A percentile compares a stretch with the other conserved stretches of the same genome.
These are phyloP conservation scores for Malassezia sp. DNA, from an alignment of 1,284 basidiomycete species.

Conservation along the genomic window DNA sequence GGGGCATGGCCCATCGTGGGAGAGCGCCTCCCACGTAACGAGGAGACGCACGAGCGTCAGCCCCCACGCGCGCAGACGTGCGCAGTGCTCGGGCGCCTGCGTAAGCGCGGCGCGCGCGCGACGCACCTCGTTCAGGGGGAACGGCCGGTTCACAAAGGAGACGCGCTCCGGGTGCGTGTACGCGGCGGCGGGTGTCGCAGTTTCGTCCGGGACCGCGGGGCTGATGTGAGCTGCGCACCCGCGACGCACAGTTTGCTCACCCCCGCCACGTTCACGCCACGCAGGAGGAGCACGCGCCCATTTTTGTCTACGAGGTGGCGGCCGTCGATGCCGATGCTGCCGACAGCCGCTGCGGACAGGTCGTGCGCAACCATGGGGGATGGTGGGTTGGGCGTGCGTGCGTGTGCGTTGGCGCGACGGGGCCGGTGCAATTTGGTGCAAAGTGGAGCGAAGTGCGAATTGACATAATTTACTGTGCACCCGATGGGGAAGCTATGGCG, in stretches of 20 bases:
- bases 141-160: conserved; percentile 13
- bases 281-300: conserved; percentile 44
- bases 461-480: no score
- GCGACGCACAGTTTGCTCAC: conserved; percentile 45
- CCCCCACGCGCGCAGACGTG: conserved; percentile 46
- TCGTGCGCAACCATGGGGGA: conserved; percentile 20
- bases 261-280: conserved; percentile 47
- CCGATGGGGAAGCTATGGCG: no score
- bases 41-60: conserved; percentile 51
- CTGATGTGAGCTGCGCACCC: conserved; percentile 11
- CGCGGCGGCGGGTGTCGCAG: conserved; percentile 17
- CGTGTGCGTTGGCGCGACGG: not conserved
- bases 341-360: conserved; percentile 23
- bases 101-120: not conserved
- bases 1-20: conserved; percentile 57
- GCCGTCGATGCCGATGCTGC: conserved; percentile 17
- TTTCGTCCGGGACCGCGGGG: not conserved
- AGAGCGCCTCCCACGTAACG: conserved; percentile 94
- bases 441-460: no score
- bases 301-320: conserved; percentile 39
- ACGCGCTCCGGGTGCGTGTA: conserved; percentile 24
- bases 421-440: no score
- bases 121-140: conserved; percentile 16
- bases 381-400: not conserved
- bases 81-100: conserved; percentile 34